phyloP scores from a whole-genome alignment of 495 filamentous ascomycete genomes.

The Tuber aestivum region DNA sequence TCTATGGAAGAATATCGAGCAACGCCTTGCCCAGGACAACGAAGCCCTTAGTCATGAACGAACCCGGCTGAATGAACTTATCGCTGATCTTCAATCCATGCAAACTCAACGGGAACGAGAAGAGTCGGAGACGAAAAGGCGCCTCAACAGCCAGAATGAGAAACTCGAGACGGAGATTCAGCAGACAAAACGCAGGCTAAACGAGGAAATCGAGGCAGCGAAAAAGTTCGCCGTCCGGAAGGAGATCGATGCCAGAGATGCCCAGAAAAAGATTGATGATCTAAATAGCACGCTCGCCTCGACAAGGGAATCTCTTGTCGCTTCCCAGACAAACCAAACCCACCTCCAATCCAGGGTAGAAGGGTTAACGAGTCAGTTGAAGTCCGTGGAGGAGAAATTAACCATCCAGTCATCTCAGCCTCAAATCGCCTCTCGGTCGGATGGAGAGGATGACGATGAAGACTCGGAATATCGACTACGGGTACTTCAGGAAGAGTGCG shows the following conservation, averaged over 20 bases:
- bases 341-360: slow-evolving; percentile 80
- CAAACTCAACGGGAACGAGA: slow-evolving; percentile 83
- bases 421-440: slow-evolving; percentile 47
- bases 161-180: slow-evolving; percentile 69
- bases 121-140: slow-evolving; percentile 71
- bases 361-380: slow-evolving; percentile 79
- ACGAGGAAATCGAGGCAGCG: slow-evolving; percentile 72
- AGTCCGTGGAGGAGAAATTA: slow-evolving; percentile 76
- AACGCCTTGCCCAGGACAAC: slow-evolving; percentile 77
- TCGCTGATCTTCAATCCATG: slow-evolving; percentile 74
- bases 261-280: slow-evolving; percentile 83
- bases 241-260: slow-evolving; percentile 81
- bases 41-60: slow-evolving; percentile 77
- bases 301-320: slow-evolving; percentile 73
- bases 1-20: slow-evolving; percentile 85
- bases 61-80: slow-evolving; percentile 66
- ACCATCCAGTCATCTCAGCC: slow-evolving; percentile 70
- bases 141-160: slow-evolving; percentile 70
- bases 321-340: slow-evolving; percentile 76
- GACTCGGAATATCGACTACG: slow-evolving; percentile 64
- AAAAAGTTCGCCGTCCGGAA: slow-evolving; percentile 72
- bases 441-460: slow-evolving; percentile 48
- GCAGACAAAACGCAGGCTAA: slow-evolving; percentile 72
- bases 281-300: slow-evolving; percentile 69
- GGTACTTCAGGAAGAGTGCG: slow-evolving; percentile 72